These are phyloP conservation scores for Entelexis sorbosivorans DNA, from an alignment of 1,139 yeast genomes.

Conservation along the genomic window DNA sequence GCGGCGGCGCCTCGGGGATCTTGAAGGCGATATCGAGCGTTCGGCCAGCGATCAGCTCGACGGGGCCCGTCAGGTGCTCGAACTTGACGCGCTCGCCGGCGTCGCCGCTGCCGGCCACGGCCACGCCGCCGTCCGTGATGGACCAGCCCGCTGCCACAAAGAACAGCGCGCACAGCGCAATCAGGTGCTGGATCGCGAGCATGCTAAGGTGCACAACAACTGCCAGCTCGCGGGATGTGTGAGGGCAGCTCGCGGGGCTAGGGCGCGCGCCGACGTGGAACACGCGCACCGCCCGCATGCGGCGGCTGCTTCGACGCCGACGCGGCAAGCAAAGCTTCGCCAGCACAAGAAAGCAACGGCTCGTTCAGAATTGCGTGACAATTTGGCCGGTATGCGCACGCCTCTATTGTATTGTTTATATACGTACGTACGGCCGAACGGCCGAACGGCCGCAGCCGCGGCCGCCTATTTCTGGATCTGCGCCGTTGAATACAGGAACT, in stretches of 20 bases:
- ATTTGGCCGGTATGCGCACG: too few relatives aligned
- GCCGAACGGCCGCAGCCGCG: too few relatives aligned
- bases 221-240: slow-evolving; percentile 2
- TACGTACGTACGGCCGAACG: too few relatives aligned
- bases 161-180: neutral
- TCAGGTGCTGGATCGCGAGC: neutral
- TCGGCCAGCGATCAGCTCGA: slow-evolving; percentile 20
- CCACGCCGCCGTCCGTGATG: slow-evolving; percentile 26
- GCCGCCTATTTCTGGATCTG: neutral
- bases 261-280: neutral
- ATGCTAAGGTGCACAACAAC: neutral
- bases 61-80: slow-evolving; percentile 13
- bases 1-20: slow-evolving; percentile 15
- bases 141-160: slow-evolving; percentile 21
- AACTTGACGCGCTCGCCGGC: slow-evolving; percentile 20
- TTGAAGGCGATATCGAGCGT: slow-evolving; percentile 21
- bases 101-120: slow-evolving; percentile 26
- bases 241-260: neutral
- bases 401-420: too few relatives aligned
- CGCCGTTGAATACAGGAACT: slow-evolving; percentile 35
- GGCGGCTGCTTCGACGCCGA: too few relatives aligned
- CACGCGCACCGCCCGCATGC: neutral
- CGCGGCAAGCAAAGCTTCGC: too few relatives aligned
- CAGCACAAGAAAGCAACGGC: too few relatives aligned
- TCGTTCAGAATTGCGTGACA: too few relatives aligned